phyloP scores from a whole-genome alignment of 2,329 filamentous ascomycete species.

The Cladosporium halotolerans region DNA sequence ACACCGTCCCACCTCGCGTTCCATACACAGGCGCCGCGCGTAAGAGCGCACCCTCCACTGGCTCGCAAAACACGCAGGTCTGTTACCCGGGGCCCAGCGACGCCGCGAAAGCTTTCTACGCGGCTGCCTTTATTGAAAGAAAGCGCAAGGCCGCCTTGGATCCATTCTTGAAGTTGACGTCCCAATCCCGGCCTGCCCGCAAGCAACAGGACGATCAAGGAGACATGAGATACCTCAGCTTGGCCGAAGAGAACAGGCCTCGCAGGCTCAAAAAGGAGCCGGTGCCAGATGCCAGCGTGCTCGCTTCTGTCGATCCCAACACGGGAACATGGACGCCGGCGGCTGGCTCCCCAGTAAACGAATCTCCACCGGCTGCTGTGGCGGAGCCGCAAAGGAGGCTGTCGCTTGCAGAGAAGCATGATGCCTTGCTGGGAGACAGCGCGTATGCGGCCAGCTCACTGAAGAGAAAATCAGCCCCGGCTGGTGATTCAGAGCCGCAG shows the following conservation, averaged over 20 bases:
- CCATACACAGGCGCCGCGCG: conserved; percentile 3
- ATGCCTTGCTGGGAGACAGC: too few relatives aligned
- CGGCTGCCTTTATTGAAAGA: not conserved
- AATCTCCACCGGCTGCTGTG: conserved; percentile 1
- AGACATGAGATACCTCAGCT: conserved; percentile 17
- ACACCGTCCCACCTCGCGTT: too few relatives aligned
- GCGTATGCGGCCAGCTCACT: too few relatives aligned
- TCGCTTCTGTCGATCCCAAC: conserved; percentile 25
- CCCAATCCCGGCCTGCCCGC: not conserved
- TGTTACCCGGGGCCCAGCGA: not conserved
- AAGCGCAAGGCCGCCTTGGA: not conserved
- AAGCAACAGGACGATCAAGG: conserved; percentile 15
- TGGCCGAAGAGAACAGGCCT: conserved; percentile 19
- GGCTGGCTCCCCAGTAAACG: not conserved
- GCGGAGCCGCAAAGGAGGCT: not conserved
- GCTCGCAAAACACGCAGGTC: not conserved
- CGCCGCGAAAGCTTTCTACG: not conserved
- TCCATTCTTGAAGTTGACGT: not conserved
- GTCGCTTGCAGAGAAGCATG: too few relatives aligned
- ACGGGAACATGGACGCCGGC: conserved; percentile 18
- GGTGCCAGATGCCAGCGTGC: conserved; percentile 22
- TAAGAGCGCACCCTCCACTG: conserved; percentile 14
- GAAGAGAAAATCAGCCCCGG: too few relatives aligned
- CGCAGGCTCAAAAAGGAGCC: conserved; percentile 23
- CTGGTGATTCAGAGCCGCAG: too few relatives aligned